Conservation (phyloP, 2,329 filamentous ascomycete species). For the Cucurbitaria berberidis region DNA sequence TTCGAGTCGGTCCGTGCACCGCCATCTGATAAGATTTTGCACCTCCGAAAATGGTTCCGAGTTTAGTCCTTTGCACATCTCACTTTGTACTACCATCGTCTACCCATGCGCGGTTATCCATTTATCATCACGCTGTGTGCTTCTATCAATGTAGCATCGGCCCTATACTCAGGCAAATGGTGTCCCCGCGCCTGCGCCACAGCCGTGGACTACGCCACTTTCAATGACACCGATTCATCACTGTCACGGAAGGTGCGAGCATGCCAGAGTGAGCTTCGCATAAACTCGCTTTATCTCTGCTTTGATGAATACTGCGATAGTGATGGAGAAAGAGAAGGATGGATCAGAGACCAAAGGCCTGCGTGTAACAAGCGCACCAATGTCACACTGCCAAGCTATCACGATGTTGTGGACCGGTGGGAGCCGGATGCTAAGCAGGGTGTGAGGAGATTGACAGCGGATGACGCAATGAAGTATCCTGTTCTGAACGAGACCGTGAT, state of each 20-base stretch:
- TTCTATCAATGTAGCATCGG: constrained; percentile 13
- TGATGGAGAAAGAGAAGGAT: constrained; percentile 19
- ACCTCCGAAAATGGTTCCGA: constrained; percentile 20
- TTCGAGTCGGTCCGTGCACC: constrained; percentile 12
- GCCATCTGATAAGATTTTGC: constrained; percentile 33
- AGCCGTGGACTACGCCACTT: constrained; percentile 35
- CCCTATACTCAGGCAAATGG: constrained; percentile 27
- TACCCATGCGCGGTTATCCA: constrained; percentile 25
- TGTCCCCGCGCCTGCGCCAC: constrained; percentile 42
- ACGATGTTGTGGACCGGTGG: constrained; percentile 32
- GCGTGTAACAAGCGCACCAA: constrained; percentile 33
- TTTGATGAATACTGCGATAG: constrained; percentile 31
- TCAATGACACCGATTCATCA: constrained; percentile 39
- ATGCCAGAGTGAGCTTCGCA: constrained; percentile 34
- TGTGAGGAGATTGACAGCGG: constrained; percentile 25
- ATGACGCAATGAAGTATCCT: constrained; percentile 27
- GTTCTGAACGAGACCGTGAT: constrained; percentile 25
- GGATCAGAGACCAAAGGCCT: constrained; percentile 22
- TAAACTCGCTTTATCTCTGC: constrained; percentile 40
- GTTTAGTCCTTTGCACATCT: no score
- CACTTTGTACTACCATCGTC: constrained; percentile 13
- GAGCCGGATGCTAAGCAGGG: constrained; percentile 18
- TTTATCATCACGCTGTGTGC: constrained; percentile 9
- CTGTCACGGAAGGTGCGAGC: constrained; percentile 33
- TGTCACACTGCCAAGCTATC: constrained; percentile 31